Conservation (phyloP, 371 early-diverging fungal species). For the Polyrhizophydium stewartii region DNA sequence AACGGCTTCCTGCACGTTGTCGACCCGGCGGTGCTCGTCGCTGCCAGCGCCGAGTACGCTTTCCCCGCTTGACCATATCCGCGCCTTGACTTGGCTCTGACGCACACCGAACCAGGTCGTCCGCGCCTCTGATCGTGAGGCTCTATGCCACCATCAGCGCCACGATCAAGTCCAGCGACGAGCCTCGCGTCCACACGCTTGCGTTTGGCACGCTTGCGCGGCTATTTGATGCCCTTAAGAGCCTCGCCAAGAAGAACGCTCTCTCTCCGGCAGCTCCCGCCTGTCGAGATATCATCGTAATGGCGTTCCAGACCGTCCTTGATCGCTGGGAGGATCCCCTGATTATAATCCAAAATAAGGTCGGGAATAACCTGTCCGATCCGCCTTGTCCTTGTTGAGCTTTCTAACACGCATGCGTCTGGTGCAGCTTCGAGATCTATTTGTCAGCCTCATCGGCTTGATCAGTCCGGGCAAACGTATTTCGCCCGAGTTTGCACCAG, state of each 20-base stretch:
- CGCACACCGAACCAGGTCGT: too few relatives aligned
- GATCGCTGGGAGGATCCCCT: constrained; percentile 5
- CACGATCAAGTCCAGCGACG: neutral
- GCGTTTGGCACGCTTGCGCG: constrained; percentile 1
- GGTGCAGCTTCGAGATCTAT: constrained; percentile 1
- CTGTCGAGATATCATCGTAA: neutral
- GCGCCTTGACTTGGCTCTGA: too few relatives aligned
- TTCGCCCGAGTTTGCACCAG: neutral
- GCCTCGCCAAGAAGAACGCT: neutral
- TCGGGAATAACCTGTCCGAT: too few relatives aligned
- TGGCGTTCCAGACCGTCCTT: neutral
- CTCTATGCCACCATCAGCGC: neutral
- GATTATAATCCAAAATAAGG: neutral
- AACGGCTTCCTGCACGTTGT: constrained; percentile 2
- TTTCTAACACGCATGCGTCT: too few relatives aligned
- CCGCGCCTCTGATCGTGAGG: too few relatives aligned
- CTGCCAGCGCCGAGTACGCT: neutral
- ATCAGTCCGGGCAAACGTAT: neutral
- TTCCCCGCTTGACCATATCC: too few relatives aligned
- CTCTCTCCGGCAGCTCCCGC: neutral
- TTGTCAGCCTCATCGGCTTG: neutral
- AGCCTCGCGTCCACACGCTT: neutral
- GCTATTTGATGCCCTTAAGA: constrained; percentile 2
- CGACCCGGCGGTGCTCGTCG: neutral
- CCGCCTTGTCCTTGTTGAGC: too few relatives aligned